Evolutionary conservation across 192 early-diverging fungal genomes (phyloP), one percentile per base, ranked within the genome.

Genomic region (Lobosporangium transversale): DNA sequence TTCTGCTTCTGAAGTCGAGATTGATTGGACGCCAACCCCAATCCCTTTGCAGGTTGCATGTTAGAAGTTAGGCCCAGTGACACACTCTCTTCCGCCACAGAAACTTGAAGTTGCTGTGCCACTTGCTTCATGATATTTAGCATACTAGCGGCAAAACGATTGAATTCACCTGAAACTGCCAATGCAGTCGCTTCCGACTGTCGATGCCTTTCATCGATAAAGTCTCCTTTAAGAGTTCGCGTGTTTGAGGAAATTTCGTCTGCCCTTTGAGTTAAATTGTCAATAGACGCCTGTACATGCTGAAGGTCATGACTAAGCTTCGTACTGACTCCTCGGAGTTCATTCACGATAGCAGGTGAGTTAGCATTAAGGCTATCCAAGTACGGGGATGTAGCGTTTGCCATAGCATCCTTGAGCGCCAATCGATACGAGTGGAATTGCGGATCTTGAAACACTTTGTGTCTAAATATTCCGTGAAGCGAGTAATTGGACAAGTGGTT

Each of bases 331-430:
- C 21, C 23, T 9, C 50, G 50, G 49, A 68, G 55, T 53, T 45
- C 58, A 18, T 53, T 24, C 3, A 44, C 51, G 33, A 70, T 70
- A 17, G 37, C 67, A 21, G 67, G 67, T 18, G 58, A 15, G 18
- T 60, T 70, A 3, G 32, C 43, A 18, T 27, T 36, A 14, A 61
- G 58, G 11, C 51, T 70, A 11, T 61, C 67, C 17, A 51, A 27
- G 8, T 37, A 47, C 2, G 58, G 67, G 1, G 57, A 33, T 12
- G 0, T 43, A 31, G 48, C 21, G 29, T 7, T 68, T 1, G 48
- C 35, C 57, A 68, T 68, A 33, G 8, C 54, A 35, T 33, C 17
- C 1, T 43, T 40, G 4, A 70, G 14, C 29, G 24, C 58, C 4
- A 8, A 9, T n/a, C 31, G 9, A 18, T 60, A 61, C 21, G 32